Base-by-base conservation (phyloP, 2,329 filamentous ascomycete species). In the Fusarium globosum region DNA sequence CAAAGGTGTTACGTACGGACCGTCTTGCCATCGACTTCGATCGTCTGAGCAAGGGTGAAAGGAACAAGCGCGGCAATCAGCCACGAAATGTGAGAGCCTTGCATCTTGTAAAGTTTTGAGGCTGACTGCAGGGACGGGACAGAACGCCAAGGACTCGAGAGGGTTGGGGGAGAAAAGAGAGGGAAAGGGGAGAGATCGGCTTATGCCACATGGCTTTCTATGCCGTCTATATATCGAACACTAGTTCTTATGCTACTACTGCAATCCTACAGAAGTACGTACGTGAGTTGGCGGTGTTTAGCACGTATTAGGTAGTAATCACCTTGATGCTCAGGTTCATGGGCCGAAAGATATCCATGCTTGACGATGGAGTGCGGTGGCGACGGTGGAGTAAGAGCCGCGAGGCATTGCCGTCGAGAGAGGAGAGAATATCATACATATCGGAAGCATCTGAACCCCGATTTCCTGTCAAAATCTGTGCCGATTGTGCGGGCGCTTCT, bases 11-110 rank as follows among this genome's bases (percentile, higher is more conserved):
- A 74, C 72, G 36, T 75, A 75, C 73, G 53, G 39, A 75, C 69
- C 14, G 66, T 23, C 62, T 75, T 33, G 61, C 73, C 73, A 42
- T 73, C 69, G 48, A 75, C 66, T 7, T 63, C 62, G 53, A 75
- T 75, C 16, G 73, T 75, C 66, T 75, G 73, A 33, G 66, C 69
- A 51, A 73, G 58, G 45, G 72, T 46, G 30, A 69, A 30, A 14
- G 60, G 68, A 36, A 70, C 33, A 33, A 67, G 55, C 36, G 48
- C 72, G 43, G 66, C 65, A 46, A 75, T 52, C 28, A 75, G 69
- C 73, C 73, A 75, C 38, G 59, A 59, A 14, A 64, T 20, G 30
- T 41, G 58, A 38, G 72, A 62, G 55, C 42, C 64, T 41, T 59
- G 68, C 65, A 75, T 73, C 18, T 57, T 53, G 20, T 35, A 46